These are phyloP conservation scores for Pogostemon cablin DNA, from an alignment of 257 asterid genomes.

Conservation along the genomic window DNA sequence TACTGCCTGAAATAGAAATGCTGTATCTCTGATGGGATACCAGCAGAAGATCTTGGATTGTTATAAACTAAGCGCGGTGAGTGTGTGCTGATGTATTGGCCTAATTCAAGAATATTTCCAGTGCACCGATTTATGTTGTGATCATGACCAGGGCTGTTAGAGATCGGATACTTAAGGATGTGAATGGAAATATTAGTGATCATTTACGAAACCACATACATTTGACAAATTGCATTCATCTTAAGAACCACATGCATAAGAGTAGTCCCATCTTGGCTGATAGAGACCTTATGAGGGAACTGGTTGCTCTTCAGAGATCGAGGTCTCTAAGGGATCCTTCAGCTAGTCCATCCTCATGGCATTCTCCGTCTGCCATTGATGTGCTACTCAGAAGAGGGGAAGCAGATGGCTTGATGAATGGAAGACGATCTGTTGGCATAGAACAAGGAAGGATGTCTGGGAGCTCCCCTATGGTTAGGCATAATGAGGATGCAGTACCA, in stretches of 20 bases:
- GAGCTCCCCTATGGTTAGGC: conserved; percentile 54
- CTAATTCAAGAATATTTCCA: conserved; percentile 35
- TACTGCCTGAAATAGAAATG: conserved; percentile 29
- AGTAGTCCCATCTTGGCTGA: conserved; percentile 84
- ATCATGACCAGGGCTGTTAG: conserved; percentile 89
- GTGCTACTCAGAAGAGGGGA: conserved; percentile 49
- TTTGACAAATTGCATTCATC: conserved; percentile 95
- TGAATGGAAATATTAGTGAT: conserved; percentile 74
- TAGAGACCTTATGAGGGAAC: conserved; percentile 83
- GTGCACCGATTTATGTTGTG: conserved; percentile 49
- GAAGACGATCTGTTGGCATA: conserved; percentile 55
- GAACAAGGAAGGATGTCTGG: conserved; percentile 52
- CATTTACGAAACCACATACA: conserved; percentile 94
- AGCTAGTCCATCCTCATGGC: conserved; percentile 86
- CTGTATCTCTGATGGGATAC: conserved; percentile 29
- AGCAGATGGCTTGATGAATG: conserved; percentile 49
- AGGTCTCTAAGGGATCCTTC: conserved; percentile 94
- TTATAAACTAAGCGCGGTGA: conserved; percentile 41
- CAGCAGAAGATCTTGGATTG: conserved; percentile 35
- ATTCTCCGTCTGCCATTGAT: conserved; percentile 64
- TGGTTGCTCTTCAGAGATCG: conserved; percentile 82
- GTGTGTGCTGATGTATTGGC: conserved; percentile 40
- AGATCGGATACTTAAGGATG: conserved; percentile 89
- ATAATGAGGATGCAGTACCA: conserved; percentile 36
- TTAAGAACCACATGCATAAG: conserved; percentile 96